Conservation (phyloP, 345 rosid genomes). For the Lumnitzera littorea region DNA sequence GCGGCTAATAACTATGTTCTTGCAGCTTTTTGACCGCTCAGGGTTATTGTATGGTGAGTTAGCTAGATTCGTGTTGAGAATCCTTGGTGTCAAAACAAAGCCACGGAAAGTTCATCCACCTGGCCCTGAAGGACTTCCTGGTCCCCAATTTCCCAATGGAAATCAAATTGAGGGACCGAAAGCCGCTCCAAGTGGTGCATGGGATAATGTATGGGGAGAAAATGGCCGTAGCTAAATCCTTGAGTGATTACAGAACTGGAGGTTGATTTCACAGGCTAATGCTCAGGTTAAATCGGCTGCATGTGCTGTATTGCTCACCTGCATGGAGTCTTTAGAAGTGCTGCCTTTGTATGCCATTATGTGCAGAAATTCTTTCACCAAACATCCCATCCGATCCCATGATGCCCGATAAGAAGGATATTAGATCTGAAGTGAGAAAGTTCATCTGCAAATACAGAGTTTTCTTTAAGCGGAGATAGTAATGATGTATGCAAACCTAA, state of each 20-base stretch:
- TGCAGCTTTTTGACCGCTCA: constrained; percentile 86
- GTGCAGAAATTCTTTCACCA: no score
- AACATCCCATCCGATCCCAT: no score
- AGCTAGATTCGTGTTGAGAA: constrained; percentile 83
- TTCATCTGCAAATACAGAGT: no score
- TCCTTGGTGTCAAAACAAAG: constrained; percentile 76
- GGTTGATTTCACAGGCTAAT: no score
- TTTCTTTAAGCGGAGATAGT: no score
- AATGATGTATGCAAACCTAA: no score
- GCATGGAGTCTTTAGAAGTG: no score
- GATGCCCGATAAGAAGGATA: no score
- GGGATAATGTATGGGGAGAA: constrained; percentile 93
- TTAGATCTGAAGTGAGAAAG: no score
- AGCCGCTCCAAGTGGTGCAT: constrained; percentile 59
- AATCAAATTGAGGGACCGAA: constrained; percentile 71
- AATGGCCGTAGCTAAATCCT: constrained; percentile 2
- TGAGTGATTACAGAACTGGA: neutral
- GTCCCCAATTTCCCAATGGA: constrained; percentile 42
- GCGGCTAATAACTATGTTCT: constrained; percentile 2
- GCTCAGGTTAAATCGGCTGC: no score
- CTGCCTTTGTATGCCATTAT: no score
- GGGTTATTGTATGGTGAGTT: constrained; percentile 88
- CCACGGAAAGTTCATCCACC: constrained; percentile 56
- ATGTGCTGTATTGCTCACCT: no score
- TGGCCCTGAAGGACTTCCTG: constrained; percentile 59